Conservation (phyloP, 176 grass and related monocot species). For the Oropetium thomaeum region DNA sequence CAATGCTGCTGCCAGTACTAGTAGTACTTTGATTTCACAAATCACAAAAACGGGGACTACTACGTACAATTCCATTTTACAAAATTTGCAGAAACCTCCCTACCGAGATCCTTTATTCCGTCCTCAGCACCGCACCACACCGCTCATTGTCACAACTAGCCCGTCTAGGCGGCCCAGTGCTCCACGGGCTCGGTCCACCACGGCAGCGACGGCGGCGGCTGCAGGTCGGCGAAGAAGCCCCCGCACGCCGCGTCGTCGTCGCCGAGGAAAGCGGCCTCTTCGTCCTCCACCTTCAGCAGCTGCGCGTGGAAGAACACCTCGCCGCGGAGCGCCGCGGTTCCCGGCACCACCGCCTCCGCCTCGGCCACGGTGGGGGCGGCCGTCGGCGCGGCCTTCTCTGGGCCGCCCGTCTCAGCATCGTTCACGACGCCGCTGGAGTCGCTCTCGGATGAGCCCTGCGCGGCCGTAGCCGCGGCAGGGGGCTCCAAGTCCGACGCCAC, state of each 20-base stretch:
- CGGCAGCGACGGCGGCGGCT: constrained; percentile 54
- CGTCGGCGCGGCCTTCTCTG: not conserved
- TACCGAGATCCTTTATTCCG: constrained; percentile 16
- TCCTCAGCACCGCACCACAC: not conserved
- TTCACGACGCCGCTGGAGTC: constrained; percentile 63
- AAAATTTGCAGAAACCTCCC: constrained; percentile 43
- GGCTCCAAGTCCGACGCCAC: constrained; percentile 37
- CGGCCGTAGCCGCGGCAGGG: constrained; percentile 1
- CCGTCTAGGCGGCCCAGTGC: constrained; percentile 48
- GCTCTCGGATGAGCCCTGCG: constrained; percentile 62
- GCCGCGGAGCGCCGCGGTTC: not conserved
- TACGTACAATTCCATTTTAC: constrained; percentile 60
- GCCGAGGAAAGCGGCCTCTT: constrained; percentile 43
- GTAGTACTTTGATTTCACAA: too few species aligned
- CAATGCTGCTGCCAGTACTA: not conserved
- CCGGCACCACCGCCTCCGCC: not conserved
- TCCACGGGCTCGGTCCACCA: constrained; percentile 59
- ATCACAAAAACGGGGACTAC: constrained; percentile 42
- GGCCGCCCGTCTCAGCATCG: constrained; percentile 30
- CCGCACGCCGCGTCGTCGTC: constrained; percentile 53
- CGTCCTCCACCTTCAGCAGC: constrained; percentile 56
- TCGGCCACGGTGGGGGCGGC: not conserved
- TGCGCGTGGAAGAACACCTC: constrained; percentile 41
- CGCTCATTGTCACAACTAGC: not conserved
- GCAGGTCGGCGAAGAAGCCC: constrained; percentile 72